Percentiles rank a stretch among this genome's conserved stretches.
These are phyloP conservation scores for Afroboletus lepidellus DNA, from an alignment of 1,284 basidiomycete species.

Conservation along the genomic window DNA sequence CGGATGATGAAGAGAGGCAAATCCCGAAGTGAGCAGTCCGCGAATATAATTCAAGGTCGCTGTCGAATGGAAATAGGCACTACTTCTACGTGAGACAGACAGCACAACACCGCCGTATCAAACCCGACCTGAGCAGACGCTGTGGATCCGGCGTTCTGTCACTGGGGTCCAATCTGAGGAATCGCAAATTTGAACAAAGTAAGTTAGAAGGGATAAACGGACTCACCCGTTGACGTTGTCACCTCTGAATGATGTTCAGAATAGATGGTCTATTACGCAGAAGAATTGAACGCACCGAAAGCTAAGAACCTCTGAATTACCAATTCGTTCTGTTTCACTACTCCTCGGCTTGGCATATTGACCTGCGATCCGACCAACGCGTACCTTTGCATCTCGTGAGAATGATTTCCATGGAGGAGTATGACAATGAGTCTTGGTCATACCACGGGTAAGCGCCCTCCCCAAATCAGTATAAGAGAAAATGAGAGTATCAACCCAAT, in stretches of 20 bases:
- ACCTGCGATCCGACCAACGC: conserved; percentile 90
- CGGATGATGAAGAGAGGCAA: conserved; percentile 89
- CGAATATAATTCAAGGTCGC: conserved; percentile 94
- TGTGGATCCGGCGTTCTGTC: conserved; percentile 89
- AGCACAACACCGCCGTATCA: background rate
- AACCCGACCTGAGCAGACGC: conserved; percentile 68
- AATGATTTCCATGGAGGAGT: background rate
- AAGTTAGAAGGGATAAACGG: conserved; percentile 26
- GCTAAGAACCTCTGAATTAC: conserved; percentile 68
- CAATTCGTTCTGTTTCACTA: conserved; percentile 79
- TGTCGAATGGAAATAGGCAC: conserved; percentile 95
- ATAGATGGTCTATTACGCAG: background rate
- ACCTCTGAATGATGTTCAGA: conserved; percentile 55
- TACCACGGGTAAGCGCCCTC: conserved; percentile 86
- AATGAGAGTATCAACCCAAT: conserved; percentile 94
- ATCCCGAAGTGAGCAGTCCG: conserved; percentile 84
- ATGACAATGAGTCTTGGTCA: background rate
- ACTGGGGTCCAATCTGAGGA: conserved; percentile 54
- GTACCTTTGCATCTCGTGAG: conserved; percentile 50
- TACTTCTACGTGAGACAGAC: conserved; percentile 31
- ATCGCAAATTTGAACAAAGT: background rate
- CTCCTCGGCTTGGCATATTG: conserved; percentile 97
- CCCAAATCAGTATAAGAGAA: conserved; percentile 94
- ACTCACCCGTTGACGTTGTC: conserved; percentile 92
- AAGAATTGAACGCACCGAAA: conserved; percentile 59